Evolutionary conservation across 768 basidiomycete genomes (phyloP), one percentile per base, ranked within the genome.

Genomic region (Boletus edulis): DNA sequence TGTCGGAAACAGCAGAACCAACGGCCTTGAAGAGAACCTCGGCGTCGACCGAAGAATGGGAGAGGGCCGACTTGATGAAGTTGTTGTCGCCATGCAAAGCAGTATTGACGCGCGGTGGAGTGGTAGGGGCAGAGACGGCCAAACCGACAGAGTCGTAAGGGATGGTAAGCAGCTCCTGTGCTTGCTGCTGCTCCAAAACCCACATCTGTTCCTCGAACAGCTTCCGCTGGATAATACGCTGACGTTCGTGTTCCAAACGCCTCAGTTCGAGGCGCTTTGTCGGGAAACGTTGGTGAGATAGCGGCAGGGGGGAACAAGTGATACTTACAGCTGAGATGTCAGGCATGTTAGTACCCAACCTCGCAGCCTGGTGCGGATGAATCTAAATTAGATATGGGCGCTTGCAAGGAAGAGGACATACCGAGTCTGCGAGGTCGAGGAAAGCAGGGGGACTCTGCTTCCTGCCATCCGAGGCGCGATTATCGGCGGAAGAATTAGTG

Each of bases 121-220:
- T 91, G 10, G 92, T 95, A 17, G 91, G 91, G 5, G 93, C 91
- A 3, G 92, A 94, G 51, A 90, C 88, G 15, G 94, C 92, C 45
- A 94, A 71, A 64, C 77, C 77, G 57, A 75, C 74, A n/a, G 80
- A 59, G 57, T 89, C 87, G 67, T 81, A 82, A 35, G 89, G 88
- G 62, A 92, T 80, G 61, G 72, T 81, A 65, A 94, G 83, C 38
- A 94, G 80, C 68, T 94, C 91, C 60, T 89, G 87, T 13, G 85
- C 86, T 73, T 98, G 95, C 71, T 93, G 87, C 60, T 89, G 87
- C 75, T 98, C 94, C 60, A 98, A 81, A 51, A 81, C 85, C 52
- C 89, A 87, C 95, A 97, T 97, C 75, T 97, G 94, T 64, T 96
- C 92, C 73, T 98, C 95, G 72, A 98, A 98, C 65, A 91, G 74